Base-by-base conservation (phyloP, 768 basidiomycete species). In the Leccinum sublutescens region DNA sequence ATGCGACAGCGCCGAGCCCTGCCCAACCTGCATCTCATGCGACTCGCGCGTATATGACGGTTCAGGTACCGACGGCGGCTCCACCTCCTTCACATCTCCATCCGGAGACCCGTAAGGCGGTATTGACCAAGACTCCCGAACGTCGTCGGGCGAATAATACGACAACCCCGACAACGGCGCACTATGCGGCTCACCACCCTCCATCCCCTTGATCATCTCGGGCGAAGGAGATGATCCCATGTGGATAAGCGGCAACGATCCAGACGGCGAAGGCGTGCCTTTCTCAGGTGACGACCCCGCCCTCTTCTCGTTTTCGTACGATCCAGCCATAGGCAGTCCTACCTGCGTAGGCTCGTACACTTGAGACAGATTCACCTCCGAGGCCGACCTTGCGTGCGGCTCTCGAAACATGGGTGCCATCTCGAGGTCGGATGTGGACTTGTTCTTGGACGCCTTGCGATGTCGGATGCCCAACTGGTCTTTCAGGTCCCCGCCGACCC, bases 401-500 rank as follows among this genome's bases (percentile, higher is more conserved):
- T 83, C 78, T 25, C 78, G 75, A 73, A 90, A 89, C 80, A 93
- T 92, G 3, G 90, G 89, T 1, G 85, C 80, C 14, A 81, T 78
- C 75, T 93, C 90, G 2, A 83, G 69, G 60, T 80, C 80, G 52
- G 62, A 59, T 2, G 19, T 34, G 47, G 36, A 38, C 38, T 40
- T 69, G 50, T 76, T 77, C 60, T 80, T 81, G 66, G 78, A 83
- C 34, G 73, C 73, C 52, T 84, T 85, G 40, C 85, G 82, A 65
- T 86, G 89, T 36, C 77, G 73, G 56, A 94, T 81, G 3, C 92
- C 92, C 4, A 94, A 78, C 43, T 80, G 84, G 62, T 93, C 91
- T 70, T 94, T 94, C 57, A 94, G 79, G 67, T 93, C 85, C 4
- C 92, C 92, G 58, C 72, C 67, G 4, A 93, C 90, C 91, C 91